Percentiles rank a stretch among this genome's conserved stretches.
Conservation (phyloP, 2,329 filamentous ascomycete genomes). For the Verticillium tricorpus region DNA sequence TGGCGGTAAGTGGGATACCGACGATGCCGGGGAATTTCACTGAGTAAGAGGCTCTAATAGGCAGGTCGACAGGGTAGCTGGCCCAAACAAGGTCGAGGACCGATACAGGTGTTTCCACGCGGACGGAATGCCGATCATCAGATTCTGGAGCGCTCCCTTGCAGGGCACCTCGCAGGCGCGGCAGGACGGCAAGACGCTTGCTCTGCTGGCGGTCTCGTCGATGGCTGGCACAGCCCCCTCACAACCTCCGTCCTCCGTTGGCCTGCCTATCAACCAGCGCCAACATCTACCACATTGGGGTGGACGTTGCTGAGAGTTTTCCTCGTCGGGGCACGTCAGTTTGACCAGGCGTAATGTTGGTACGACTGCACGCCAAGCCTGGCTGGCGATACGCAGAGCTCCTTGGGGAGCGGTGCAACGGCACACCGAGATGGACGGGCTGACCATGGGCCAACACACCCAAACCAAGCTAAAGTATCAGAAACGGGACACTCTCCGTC, state of each 20-base stretch:
- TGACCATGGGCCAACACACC: neutral
- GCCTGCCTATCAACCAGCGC: too few species aligned
- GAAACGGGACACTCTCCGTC: neutral
- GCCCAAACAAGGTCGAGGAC: neutral
- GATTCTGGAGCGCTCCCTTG: neutral
- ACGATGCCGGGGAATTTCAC: neutral
- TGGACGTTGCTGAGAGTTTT: too few species aligned
- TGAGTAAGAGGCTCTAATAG: neutral
- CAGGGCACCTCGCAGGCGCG: neutral
- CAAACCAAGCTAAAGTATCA: neutral
- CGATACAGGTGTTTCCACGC: neutral
- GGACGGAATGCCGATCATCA: neutral
- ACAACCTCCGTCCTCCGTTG: too few species aligned
- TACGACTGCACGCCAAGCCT: too few species aligned
- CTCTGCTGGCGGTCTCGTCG: neutral
- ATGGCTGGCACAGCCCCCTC: neutral
- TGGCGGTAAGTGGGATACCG: neutral
- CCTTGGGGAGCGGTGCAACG: neutral
- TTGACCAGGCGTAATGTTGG: too few species aligned
- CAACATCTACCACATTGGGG: too few species aligned
- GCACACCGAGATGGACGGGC: neutral
- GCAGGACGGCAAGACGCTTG: neutral
- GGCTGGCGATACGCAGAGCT: neutral
- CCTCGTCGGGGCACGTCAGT: too few species aligned
- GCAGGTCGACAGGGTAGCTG: neutral